phyloP scores from a whole-genome alignment of 345 rosid species.

The Citrus trifoliata region DNA sequence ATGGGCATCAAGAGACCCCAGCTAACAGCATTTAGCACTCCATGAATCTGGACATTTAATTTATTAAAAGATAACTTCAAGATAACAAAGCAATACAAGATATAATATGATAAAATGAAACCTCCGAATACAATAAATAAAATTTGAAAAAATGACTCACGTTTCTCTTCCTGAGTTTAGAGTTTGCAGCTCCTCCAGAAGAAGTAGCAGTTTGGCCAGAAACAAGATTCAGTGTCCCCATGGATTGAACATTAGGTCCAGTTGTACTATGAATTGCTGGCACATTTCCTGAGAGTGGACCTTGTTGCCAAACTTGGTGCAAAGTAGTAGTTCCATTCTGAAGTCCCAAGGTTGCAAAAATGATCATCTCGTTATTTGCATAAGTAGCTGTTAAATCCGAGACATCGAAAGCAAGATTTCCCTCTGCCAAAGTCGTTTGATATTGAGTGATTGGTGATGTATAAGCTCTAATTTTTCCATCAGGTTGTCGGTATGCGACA shows the following conservation, averaged over 20 bases:
- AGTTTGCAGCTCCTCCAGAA: constrained; percentile 36
- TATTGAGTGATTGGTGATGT: constrained; percentile 56
- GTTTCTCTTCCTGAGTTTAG: constrained; percentile 44
- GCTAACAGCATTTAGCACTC: constrained; percentile 70
- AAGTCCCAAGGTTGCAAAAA: constrained; percentile 59
- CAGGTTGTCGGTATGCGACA: constrained; percentile 57
- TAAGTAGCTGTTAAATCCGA: constrained; percentile 53
- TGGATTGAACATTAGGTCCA: constrained; percentile 57
- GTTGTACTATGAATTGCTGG: constrained; percentile 43
- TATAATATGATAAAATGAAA: neutral
- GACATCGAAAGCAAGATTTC: constrained; percentile 63
- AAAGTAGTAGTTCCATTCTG: constrained; percentile 33
- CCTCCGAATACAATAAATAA: neutral
- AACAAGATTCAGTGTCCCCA: constrained; percentile 57
- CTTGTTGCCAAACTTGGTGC: constrained; percentile 89
- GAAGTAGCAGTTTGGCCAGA: constrained; percentile 47
- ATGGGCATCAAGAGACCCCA: constrained; percentile 91
- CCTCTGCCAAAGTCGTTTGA: constrained; percentile 46
- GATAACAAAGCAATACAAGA: too few species aligned
- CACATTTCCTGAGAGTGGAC: constrained; percentile 44
- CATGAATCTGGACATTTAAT: constrained; percentile 59
- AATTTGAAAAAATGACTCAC: constrained; percentile 36
- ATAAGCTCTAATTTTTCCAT: constrained; percentile 64
- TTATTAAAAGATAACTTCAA: too few species aligned
- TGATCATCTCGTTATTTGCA: constrained; percentile 54